Evolutionary conservation across 129 eudicot species (phyloP).

Genomic region (Apium graveolens): DNA sequence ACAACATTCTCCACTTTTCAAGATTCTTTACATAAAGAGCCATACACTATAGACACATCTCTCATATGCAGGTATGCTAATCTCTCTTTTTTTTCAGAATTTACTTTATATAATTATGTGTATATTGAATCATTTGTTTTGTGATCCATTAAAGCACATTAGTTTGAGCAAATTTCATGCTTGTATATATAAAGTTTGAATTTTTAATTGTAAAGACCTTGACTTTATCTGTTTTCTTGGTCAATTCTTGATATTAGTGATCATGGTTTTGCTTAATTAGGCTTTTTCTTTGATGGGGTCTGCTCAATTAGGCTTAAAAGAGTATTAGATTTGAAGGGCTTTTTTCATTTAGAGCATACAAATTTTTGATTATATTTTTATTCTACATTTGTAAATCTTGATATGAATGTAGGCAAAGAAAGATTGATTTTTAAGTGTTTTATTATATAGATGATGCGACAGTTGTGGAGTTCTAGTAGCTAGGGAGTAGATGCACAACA

Average conservation of each 20-base stretch:
- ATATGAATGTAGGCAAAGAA: not conserved
- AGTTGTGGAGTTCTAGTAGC: conserved; percentile 18
- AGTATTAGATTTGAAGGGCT: not conserved
- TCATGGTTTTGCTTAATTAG: conserved; percentile 22
- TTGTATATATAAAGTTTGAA: conserved; percentile 9
- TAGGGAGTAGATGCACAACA: conserved; percentile 11
- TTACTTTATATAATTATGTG: not conserved
- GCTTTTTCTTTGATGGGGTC: conserved; percentile 10
- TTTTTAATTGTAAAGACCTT: conserved; percentile 6
- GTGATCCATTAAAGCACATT: not conserved
- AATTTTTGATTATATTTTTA: not conserved
- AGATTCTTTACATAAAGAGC: conserved; percentile 11
- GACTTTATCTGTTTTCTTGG: conserved; percentile 12
- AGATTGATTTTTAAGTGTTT: conserved; percentile 1
- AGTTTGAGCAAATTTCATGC: conserved; percentile 15
- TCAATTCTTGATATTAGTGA: conserved; percentile 15
- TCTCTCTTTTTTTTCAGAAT: not conserved
- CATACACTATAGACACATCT: not conserved
- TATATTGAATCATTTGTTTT: not conserved
- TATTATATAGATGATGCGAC: conserved; percentile 12
- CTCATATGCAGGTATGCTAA: not conserved
- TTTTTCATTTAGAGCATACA: not conserved
- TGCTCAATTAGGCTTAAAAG: not conserved
- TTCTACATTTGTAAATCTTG: conserved; percentile 7
- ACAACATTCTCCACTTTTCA: not conserved